Base-by-base conservation (phyloP, 768 basidiomycete genomes). In the Mycena rosella region DNA sequence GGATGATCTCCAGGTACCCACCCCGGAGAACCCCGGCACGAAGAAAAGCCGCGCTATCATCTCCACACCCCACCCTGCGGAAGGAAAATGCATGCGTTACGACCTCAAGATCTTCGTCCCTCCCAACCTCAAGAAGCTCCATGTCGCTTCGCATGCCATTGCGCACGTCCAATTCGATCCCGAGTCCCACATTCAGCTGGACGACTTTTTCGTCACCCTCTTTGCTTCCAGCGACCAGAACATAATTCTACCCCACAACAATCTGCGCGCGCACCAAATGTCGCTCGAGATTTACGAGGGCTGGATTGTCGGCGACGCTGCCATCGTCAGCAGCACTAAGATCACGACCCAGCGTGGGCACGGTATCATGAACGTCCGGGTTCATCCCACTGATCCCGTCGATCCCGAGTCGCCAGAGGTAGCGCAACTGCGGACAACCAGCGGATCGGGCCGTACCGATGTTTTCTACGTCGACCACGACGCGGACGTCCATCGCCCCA, bases 231-330 rank as follows among this genome's bases (percentile, higher is more conserved):
- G 77, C 70, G 52, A 63, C 26, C 73, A 76, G 48, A 88, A 85
- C 76, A 78, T 90, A 75, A 81, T 89, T 51, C 76, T 87, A 20
- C 82, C 86, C 6, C 77, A 78, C 66, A 72, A 78, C 32, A 77
- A 79, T 61, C 69, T 90, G 53, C 80, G 75, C 26, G 80, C 86
- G 7, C 75, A 81, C 38, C 67, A 77, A 17, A 68, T 84, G 65
- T 65, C 73, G n/a, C 76, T 88, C 32, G 85, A 88, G 71, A 77
- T 87, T 5, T 82, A 75, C 70, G 78, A 84, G 45, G 89, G 88
- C 26, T 90, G 86, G 84, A 83, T 90, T 54, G 87, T 88, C n/a
- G 88, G 89, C 27, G 86, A 87, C 57, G 82, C 83, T 45, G 75
- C 84, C n/a, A 77, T 87, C 69, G 78, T 81, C 22, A 77, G 83